These are phyloP conservation scores for Yamadazyma taylorii DNA, from an alignment of 1,139 yeast genomes.

Conservation along the genomic window DNA sequence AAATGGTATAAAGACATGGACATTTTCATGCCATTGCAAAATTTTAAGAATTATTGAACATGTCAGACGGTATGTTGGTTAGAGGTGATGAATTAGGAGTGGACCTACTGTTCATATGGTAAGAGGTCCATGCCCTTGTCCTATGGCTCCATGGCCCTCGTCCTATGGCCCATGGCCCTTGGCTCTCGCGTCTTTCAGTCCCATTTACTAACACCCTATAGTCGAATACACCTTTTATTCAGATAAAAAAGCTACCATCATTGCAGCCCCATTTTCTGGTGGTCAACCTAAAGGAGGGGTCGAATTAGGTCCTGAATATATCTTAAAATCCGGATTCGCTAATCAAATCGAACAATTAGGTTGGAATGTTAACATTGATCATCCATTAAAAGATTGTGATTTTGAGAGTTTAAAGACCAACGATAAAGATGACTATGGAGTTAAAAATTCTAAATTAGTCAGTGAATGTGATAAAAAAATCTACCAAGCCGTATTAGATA, in stretches of 20 bases:
- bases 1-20: slow-evolving; percentile 1
- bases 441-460: slow-evolving; percentile 79
- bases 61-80: slow-evolving; percentile 15
- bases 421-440: slow-evolving; percentile 49
- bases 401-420: slow-evolving; percentile 42
- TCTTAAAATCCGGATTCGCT: slow-evolving; percentile 70
- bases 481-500: slow-evolving; percentile 56
- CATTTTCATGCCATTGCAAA: background rate
- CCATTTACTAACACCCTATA: slow-evolving; percentile 8
- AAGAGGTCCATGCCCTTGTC: too few species aligned
- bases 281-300: slow-evolving; percentile 96
- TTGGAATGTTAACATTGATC: slow-evolving; percentile 61
- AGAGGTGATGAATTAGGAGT: background rate
- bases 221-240: slow-evolving; percentile 53
- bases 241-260: slow-evolving; percentile 56
- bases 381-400: slow-evolving; percentile 56
- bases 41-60: background rate
- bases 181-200: too few species aligned
- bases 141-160: too few species aligned
- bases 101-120: too few species aligned
- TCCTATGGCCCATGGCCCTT: too few species aligned
- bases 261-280: slow-evolving; percentile 91
- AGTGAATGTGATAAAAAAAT: slow-evolving; percentile 68
- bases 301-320: slow-evolving; percentile 86
- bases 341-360: slow-evolving; percentile 64